Base-by-base conservation (phyloP, 192 early-diverging fungal species). In the Podila horticola region DNA sequence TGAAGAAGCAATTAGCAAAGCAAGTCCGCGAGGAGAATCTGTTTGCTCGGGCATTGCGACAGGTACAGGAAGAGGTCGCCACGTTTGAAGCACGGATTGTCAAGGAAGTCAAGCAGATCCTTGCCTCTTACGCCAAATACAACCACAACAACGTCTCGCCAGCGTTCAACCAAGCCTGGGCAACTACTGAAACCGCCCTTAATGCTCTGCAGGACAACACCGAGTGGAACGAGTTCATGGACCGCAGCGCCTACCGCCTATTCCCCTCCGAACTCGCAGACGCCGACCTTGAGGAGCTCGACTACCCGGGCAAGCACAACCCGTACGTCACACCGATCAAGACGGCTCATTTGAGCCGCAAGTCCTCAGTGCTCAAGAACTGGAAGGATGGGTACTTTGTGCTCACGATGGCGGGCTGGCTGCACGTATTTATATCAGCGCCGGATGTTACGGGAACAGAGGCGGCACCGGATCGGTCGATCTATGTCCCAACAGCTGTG, bases 331-430 rank as follows among this genome's bases (percentile, higher is more conserved):
- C 65, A 28, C 83, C 84, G 12, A 24, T 88, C 33, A 84, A 70
- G 33, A 76, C 82, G 9, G 85, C 82, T 8, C 69, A 81, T 31
- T 49, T 86, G 64, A 69, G 72, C 15, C 75, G 87, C 0, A 58
- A 74, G 8, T 84, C 79, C 24, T 76, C 82, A 9, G 82, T 88
- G 2, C 66, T 85, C 29, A 85, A 84, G 62, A 74, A 79, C 50
- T 88, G 74, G 66, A 75, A 70, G 31, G 79, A 86, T 7, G 73
- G 83, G 1, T 85, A 51, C 51, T 88, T 84, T 82, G 79, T 86
- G 17, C 51, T 88, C 34, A 86, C 84, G 4, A 72, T 59, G 62
- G 81, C 72, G 19, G 84, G 84, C 0, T 87, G 82, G 72, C 30
- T 87, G 20, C 84, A 87, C 67, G 77, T 85, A 7, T 87, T 87